phyloP scores from a whole-genome alignment of 208 protist genomes.

The Wallacemonas sp. region DNA sequence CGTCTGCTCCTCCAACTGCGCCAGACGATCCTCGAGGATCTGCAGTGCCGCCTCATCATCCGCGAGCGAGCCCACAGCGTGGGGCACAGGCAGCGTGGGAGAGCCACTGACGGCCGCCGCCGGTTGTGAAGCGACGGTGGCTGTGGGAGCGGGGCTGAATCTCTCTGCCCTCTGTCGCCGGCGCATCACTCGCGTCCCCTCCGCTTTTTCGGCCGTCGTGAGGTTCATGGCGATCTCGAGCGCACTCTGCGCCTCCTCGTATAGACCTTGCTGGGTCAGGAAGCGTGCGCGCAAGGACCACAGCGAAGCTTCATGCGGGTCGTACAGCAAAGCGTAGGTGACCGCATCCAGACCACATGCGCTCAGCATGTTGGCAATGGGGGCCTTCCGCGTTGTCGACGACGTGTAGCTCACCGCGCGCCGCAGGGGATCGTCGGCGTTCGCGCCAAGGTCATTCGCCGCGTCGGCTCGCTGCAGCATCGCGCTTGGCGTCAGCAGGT shows the following conservation, averaged over 20 bases:
- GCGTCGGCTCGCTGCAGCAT: not conserved
- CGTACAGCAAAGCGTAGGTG: constrained; percentile 12
- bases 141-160: not conserved
- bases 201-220: not conserved
- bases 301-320: constrained; percentile 5
- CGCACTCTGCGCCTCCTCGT: constrained; percentile 9
- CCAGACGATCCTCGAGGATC: constrained; percentile 3
- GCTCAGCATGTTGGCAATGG: constrained; percentile 3
- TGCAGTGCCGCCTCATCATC: not conserved
- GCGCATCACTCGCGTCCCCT: not conserved
- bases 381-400: constrained; percentile 1
- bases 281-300: constrained; percentile 15
- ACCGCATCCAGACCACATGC: constrained; percentile 10
- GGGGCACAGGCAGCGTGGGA: no score
- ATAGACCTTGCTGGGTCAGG: not conserved
- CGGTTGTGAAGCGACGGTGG: no score
- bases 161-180: not conserved
- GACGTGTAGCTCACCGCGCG: constrained; percentile 2
- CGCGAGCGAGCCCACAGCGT: not conserved
- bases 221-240: constrained; percentile 11
- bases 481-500: constrained; percentile 12
- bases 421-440: not conserved
- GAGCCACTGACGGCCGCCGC: no score
- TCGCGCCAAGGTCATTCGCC: no score
- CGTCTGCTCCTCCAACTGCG: not conserved